Evolutionary conservation across 352 stramenopile species (phyloP), one percentile per base, ranked within the genome.

Genomic region (Aphanomyces astaci): DNA sequence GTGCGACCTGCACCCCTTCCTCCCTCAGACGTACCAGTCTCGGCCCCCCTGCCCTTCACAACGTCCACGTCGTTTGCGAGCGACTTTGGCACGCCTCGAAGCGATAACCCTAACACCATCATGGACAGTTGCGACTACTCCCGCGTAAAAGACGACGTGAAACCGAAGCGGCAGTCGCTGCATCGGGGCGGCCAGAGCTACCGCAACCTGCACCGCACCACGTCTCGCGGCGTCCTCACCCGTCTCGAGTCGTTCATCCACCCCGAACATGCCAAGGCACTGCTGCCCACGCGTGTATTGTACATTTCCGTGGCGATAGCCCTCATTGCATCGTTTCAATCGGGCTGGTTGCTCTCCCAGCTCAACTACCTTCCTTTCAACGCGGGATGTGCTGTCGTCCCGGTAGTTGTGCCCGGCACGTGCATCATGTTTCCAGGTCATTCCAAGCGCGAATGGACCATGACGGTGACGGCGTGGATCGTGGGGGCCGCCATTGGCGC

Each of bases 351-450:
- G 28, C 73, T 79, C 7, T 82, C 79, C 27, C 78, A 88, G 63
- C 67, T 87, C 54, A 88, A 88, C 45, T 45, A 82, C 39, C 75
- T 73, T 0, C 72, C 79, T 25, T 87, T 84, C 57, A 76, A 79
- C 62, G 53, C 56, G 10, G 72, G 73, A 39, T 88, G 80, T 39
- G 57, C 76, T 31, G 78, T 73, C 0, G 72, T 72, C 13, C 78
- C 78, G 7, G 73, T 87, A 0, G 63, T 49, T 7, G 24, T 55
- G 15, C 74, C 71, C 43, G 33, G 31, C 27, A 80, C 73, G 15
- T 87, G 79, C 64, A 63, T 86, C 36, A 80, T 86, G 72, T 88
- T 89, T 65, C 73, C 81, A 19, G 78, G 78, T 2, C 81, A 87
- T 63, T 76, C 81, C 0, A 71, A 76, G 10, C 66, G 63, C 7